Base-by-base conservation (phyloP, 2,329 filamentous ascomycete species). In the Cladosporium cucumerinum region DNA sequence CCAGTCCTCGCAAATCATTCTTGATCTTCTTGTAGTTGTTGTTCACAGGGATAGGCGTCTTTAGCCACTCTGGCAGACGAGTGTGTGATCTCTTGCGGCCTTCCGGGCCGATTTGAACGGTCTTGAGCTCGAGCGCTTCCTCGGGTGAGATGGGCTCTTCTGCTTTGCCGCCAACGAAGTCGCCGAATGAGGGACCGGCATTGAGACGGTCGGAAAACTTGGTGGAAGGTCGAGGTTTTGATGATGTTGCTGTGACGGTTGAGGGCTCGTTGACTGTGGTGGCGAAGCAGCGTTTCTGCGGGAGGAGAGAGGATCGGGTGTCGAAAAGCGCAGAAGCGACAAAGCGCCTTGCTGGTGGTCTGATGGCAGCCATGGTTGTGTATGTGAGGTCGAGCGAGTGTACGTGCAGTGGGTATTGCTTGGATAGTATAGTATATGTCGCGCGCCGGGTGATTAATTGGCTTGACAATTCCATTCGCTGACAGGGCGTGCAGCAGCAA, bases 1-100 rank as follows among this genome's bases (percentile, higher is more conserved):
- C 90, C 66, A 99, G 81, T 0, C 95, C 95, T 39, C 95, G 87
- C 70, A 99, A 81, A 78, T 99, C 95, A 69, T 90, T 88, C 83
- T 97, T 97, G 78, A 99, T 96, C 74, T 92, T 91, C 81, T 96
- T 96, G 83, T 89, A 97, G 80, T 96, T 96, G 65, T 86, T 90
- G 67, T 89, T 89, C 14, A 87, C 87, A 0, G 95, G 95, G 64
- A 99, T 95, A 1, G 93, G 91, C 25, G 94, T 99, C 84, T 98
- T 97, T 68, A 99, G 86, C 95, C 95, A 99, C 70, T 89, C 86
- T 23, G 95, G 95, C 57, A 99, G 82, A 57, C 95, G 88, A 57
- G 86, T 89, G 72, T 89, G 87, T 72, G 85, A 82, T 76, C 86
- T 86, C 79, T 87, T 86, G 74, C 83, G 85, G 64, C 86, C 86